Conservation (phyloP, 1,284 basidiomycete genomes). For the Sporisorium reilianum region DNA sequence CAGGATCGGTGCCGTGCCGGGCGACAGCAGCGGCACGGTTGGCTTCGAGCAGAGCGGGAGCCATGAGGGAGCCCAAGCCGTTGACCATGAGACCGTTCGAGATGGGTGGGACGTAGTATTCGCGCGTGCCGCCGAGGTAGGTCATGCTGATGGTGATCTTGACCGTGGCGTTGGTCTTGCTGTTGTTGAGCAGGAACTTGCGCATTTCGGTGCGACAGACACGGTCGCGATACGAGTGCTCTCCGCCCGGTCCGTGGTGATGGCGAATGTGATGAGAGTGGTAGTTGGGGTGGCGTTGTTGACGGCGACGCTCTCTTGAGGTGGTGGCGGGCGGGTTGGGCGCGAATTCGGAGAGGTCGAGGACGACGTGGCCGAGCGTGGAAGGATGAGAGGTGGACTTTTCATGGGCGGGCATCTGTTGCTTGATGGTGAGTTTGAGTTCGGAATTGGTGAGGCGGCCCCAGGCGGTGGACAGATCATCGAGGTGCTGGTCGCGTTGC, state of each 20-base stretch:
- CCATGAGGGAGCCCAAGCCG: constrained; percentile 30
- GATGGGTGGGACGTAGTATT: constrained; percentile 73
- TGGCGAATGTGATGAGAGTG: constrained; percentile 48
- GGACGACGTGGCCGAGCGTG: constrained; percentile 75
- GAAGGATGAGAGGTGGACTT: constrained; percentile 39
- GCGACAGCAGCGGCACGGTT: constrained; percentile 1
- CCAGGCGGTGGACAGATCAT: constrained; percentile 45
- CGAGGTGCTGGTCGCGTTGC: constrained; percentile 31
- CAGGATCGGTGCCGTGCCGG: constrained; percentile 3
- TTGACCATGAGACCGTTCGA: constrained; percentile 57
- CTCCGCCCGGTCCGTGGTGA: constrained; percentile 27
- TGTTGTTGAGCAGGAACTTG: constrained; percentile 79
- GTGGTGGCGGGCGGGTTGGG: constrained; percentile 71
- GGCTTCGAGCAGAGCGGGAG: constrained; percentile 19
- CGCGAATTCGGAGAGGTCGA: constrained; percentile 83
- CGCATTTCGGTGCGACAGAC: constrained; percentile 73
- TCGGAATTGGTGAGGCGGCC: constrained; percentile 54
- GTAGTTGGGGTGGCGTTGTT: constrained; percentile 49
- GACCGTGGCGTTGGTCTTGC: constrained; percentile 82
- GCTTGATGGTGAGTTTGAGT: constrained; percentile 56
- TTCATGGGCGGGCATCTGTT: constrained; percentile 39
- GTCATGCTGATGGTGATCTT: constrained; percentile 77
- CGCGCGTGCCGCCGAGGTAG: constrained; percentile 74
- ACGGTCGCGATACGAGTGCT: constrained; percentile 34
- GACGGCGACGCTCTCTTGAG: constrained; percentile 29